These are phyloP conservation scores for Paraphaeosphaeria sporulosa DNA, from an alignment of 2,329 filamentous ascomycete species.

Conservation along the genomic window DNA sequence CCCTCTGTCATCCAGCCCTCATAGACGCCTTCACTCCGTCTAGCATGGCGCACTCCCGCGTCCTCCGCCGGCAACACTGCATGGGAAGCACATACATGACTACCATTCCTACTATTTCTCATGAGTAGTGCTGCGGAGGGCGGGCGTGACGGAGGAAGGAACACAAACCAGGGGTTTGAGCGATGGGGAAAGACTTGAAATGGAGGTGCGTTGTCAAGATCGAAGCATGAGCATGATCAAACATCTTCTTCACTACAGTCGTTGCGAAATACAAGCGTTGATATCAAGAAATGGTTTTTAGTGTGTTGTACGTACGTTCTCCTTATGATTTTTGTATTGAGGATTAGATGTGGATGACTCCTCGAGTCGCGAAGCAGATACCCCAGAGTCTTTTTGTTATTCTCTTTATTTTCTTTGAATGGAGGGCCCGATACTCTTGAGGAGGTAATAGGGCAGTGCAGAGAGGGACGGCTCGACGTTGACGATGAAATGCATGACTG, in stretches of 20 bases:
- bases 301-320: conserved; percentile 3
- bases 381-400: conserved; percentile 1
- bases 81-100: not conserved
- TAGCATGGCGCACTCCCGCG: too few species aligned
- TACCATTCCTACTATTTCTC: conserved; percentile 8
- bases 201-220: conserved; percentile 26
- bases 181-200: conserved; percentile 8
- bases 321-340: not conserved
- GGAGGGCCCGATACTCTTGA: not conserved
- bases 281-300: conserved; percentile 31
- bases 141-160: not conserved
- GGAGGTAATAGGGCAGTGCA: not conserved
- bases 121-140: conserved; percentile 11
- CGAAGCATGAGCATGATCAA: conserved; percentile 5
- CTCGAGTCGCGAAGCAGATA: conserved; percentile 8
- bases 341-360: conserved; percentile 11
- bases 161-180: not conserved
- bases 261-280: conserved; percentile 47
- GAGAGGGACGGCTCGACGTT: not conserved
- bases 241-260: conserved; percentile 42
- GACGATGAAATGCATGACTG: not conserved
- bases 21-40: conserved; percentile 28
- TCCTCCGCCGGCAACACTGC: too few species aligned
- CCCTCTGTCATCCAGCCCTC: conserved; percentile 50
- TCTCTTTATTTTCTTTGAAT: not conserved